Evolutionary conservation across 495 filamentous ascomycete species (phyloP).

Genomic region (Penicillium diatomitis): DNA sequence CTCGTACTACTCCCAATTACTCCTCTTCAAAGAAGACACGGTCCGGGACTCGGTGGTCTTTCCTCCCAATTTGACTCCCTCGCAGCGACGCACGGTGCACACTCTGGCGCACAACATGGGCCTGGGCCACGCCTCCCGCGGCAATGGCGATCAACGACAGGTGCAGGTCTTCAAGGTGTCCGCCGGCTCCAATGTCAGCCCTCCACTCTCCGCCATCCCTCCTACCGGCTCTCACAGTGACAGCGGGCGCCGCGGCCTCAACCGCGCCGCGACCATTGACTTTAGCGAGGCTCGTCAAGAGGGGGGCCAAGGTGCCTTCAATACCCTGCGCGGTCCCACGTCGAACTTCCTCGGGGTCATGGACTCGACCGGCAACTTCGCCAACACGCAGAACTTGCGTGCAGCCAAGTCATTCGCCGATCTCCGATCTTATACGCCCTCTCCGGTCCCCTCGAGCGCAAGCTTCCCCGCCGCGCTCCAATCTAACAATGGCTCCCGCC

Average conservation of each 20-base stretch:
- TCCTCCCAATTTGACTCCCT: slow-evolving; percentile 66
- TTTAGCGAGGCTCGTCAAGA: slow-evolving; percentile 81
- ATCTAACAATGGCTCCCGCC: slow-evolving; percentile 51
- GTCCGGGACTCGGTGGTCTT: slow-evolving; percentile 74
- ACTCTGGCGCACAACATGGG: slow-evolving; percentile 93
- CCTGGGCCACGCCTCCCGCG: slow-evolving; percentile 79
- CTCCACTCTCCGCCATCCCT: slow-evolving; percentile 48
- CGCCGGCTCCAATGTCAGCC: slow-evolving; percentile 54
- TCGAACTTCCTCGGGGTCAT: slow-evolving; percentile 73
- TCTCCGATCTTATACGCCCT: slow-evolving; percentile 87
- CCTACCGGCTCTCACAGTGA: slow-evolving; percentile 59
- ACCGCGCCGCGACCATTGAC: slow-evolving; percentile 94
- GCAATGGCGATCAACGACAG: slow-evolving; percentile 74
- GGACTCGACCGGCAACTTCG: slow-evolving; percentile 66
- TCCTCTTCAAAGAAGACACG: slow-evolving; percentile 76
- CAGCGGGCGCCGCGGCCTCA: slow-evolving; percentile 67
- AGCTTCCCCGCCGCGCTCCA: slow-evolving; percentile 71
- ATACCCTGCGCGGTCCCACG: slow-evolving; percentile 65
- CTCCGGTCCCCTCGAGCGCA: slow-evolving; percentile 78
- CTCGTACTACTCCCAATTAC: slow-evolving; percentile 77
- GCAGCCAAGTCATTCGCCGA: slow-evolving; percentile 96
- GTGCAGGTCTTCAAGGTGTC: slow-evolving; percentile 75
- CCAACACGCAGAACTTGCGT: slow-evolving; percentile 67
- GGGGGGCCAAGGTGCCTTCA: slow-evolving; percentile 53
- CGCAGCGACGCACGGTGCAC: slow-evolving; percentile 82